phyloP scores from a whole-genome alignment of 2,329 filamentous ascomycete species.

The Fusarium caatingaense region DNA sequence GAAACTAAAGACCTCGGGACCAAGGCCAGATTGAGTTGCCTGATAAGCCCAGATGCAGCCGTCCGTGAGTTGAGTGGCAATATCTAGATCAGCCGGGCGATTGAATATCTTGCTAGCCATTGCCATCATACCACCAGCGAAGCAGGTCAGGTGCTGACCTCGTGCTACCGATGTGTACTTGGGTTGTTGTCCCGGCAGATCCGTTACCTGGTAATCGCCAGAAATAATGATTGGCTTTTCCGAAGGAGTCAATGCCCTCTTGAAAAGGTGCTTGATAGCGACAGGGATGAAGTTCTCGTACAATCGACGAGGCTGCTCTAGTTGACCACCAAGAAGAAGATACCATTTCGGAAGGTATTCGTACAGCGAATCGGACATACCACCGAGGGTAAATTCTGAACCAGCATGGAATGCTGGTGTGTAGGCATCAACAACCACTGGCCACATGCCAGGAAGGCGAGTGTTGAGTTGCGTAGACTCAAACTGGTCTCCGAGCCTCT shows the following conservation, averaged over 20 bases:
- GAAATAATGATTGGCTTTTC: constrained; percentile 70
- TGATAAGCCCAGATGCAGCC: constrained; percentile 74
- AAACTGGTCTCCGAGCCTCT: constrained; percentile 67
- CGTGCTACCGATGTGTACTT: constrained; percentile 52
- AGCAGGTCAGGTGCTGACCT: constrained; percentile 71
- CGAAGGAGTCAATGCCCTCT: constrained; percentile 71
- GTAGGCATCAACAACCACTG: constrained; percentile 61
- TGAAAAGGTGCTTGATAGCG: constrained; percentile 72
- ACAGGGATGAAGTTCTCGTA: constrained; percentile 55
- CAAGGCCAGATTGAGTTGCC: constrained; percentile 67
- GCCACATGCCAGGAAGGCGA: constrained; percentile 72
- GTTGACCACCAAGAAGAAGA: constrained; percentile 71
- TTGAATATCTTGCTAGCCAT: constrained; percentile 70
- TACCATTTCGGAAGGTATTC: constrained; percentile 77
- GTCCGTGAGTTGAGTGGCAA: constrained; percentile 68
- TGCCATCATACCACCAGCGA: constrained; percentile 74
- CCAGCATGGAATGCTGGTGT: constrained; percentile 43
- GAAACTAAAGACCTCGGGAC: constrained; percentile 66
- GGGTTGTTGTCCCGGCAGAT: constrained; percentile 35
- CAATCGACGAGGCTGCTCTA: constrained; percentile 47
- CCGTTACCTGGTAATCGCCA: constrained; percentile 60
- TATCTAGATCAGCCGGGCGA: constrained; percentile 64
- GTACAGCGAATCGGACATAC: constrained; percentile 68
- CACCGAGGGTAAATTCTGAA: constrained; percentile 66
- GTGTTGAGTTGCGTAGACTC: constrained; percentile 65